phyloP scores from a whole-genome alignment of 108 stramenopile species.

The Nannochloropsis oceanica region DNA sequence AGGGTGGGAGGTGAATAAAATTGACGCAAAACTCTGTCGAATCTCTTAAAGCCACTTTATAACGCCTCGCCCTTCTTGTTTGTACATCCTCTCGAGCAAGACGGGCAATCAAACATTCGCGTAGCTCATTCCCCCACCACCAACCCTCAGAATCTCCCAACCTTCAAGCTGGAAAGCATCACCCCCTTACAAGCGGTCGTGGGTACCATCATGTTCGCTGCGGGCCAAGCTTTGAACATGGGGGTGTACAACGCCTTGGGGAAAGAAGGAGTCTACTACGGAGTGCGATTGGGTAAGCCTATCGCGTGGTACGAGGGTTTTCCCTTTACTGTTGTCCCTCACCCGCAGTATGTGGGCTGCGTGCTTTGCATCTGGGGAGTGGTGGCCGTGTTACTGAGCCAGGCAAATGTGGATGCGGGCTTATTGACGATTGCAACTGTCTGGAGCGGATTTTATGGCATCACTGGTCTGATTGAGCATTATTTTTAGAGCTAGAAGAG shows the following conservation, averaged over 20 bases:
- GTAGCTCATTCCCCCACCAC: too few species aligned
- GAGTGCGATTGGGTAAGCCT: neutral
- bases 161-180: neutral
- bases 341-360: neutral
- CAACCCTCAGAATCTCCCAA: neutral
- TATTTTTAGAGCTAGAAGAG: neutral
- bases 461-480: neutral
- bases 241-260: neutral
- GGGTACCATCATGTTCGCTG: neutral
- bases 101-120: too few species aligned
- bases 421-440: neutral
- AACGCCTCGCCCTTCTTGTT: too few species aligned
- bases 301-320: neutral
- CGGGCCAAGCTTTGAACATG: neutral
- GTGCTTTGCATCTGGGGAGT: neutral
- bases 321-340: neutral
- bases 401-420: neutral
- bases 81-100: too few species aligned
- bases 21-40: too few species aligned
- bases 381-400: neutral
- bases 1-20: too few species aligned
- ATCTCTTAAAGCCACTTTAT: too few species aligned
- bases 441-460: neutral
- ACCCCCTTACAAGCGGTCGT: neutral
- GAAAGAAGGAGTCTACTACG: neutral